Evolutionary conservation across 495 filamentous ascomycete species (phyloP), one percentile per base, ranked within the genome.

Genomic region (Aspergillus avenaceus): DNA sequence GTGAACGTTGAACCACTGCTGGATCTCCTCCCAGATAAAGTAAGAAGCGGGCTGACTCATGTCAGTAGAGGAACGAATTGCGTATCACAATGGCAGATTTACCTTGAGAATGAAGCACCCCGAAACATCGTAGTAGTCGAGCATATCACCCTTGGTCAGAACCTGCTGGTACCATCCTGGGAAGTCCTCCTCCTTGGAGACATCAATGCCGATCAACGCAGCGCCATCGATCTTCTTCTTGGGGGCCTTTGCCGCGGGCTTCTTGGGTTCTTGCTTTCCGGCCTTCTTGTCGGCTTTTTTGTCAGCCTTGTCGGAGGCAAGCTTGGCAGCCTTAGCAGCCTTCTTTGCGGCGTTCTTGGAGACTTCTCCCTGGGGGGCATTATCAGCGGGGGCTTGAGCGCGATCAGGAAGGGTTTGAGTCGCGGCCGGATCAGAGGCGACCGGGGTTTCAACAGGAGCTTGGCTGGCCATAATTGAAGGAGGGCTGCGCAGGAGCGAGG

Each of bases 151-250:
- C 78, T 98, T 98, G 52, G 87, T 85, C 31, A 98, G 83, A 31
- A 96, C 86, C 67, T 98, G 90, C 68, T 95, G 88, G 65, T 98
- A 98, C 93, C 93, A 97, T 61, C 79, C 80, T 18, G 88, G 77
- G 66, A 98, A 93, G 71, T 96, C 87, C n/a, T 84, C 81, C 45
- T 86, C 78, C 70, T 97, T 97, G 44, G 75, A 70, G 16, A 84
- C 79, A 54, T 89, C 89, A 54, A 97, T 95, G 58, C 91, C 89
- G 59, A 95, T 96, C 53, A 95, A 66, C 45, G 79, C 81, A 24
- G 77, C 74, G 37, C 77, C 83, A 23, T 83, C 81, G 14, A 72
- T 72, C 63, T 80, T 82, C 62, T 81, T 79, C 37, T 67, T 56
- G 13, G 68, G 50, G 19, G 65, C 59, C 32, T 70, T 60, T 34